Percentiles rank a stretch among this genome's conserved stretches.
These are phyloP conservation scores for Dendrocalamus latiflorus DNA, from an alignment of 202 grass and related monocot genomes.

Conservation along the genomic window DNA sequence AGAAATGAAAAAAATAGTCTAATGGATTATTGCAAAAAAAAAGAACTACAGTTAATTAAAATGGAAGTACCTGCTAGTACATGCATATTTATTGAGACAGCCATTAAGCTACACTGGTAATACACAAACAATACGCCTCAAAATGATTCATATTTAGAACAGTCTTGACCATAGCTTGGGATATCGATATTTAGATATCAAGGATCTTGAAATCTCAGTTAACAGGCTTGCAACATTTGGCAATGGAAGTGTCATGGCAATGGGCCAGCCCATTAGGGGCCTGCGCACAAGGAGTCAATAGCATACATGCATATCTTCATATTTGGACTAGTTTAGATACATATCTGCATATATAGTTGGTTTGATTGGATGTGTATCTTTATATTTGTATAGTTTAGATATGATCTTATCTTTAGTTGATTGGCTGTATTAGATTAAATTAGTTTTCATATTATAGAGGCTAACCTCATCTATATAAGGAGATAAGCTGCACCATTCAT, in stretches of 20 bases:
- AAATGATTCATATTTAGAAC: not conserved
- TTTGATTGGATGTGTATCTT: not conserved
- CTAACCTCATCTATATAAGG: too few relatives aligned
- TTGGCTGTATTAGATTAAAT: too few relatives aligned
- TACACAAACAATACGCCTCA: not conserved
- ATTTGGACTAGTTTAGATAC: not conserved
- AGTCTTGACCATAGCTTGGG: not conserved
- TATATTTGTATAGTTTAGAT: not conserved
- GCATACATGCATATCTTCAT: not conserved
- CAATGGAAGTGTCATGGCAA: too few relatives aligned
- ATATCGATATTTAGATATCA: not conserved
- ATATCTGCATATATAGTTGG: not conserved
- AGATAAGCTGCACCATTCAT: too few relatives aligned
- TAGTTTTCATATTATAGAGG: too few relatives aligned
- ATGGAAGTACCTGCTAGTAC: not conserved
- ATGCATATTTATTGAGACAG: not conserved
- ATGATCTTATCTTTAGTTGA: not conserved
- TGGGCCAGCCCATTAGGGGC: too few relatives aligned
- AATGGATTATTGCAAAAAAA: not conserved
- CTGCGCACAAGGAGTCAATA: too few relatives aligned
- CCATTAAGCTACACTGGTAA: not conserved
- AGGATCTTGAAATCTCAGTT: not conserved
- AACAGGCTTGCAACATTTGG: not conserved
- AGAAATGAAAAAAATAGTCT: not conserved
- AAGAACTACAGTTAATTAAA: not conserved